Base-by-base conservation (phyloP, 768 basidiomycete species). In the Cystoderma amianthinum region DNA sequence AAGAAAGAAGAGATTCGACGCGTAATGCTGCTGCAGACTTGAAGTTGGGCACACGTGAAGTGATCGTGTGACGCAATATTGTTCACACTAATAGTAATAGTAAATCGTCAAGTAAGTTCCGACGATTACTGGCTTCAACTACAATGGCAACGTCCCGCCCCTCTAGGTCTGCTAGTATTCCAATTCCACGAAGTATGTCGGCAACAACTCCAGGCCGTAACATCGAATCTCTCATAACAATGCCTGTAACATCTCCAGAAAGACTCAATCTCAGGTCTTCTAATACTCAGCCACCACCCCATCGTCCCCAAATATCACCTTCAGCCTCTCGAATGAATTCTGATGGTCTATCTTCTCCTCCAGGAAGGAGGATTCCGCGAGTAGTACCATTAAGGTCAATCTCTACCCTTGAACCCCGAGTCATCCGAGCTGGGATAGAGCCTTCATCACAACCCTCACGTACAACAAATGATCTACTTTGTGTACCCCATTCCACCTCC, bases 161-260 rank as follows among this genome's bases (percentile, higher is more conserved):
- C 32, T 65, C 76, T 10, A 74, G 82, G 54, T 78, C 82, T 0
- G 68, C 81, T 17, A 85, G 74, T 53, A 82, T 85, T 53, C 80
- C 83, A 30, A 76, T 83, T 43, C 77, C 77, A n/a, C 67, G 72
- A 40, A 69, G 58, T 45, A 55, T 67, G 17, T 58, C 66, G 22
- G 61, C 71, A 16, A 62, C 65, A 4, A 65, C 72, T 4, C 67
- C 76, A 28, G 58, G 70, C 49, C 70, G 80, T 44, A 77, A 77
- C 46, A 75, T 86, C 42, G 84, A 85, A 55, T 72, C 72, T 37
- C 68, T 76, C 35, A 77, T 85, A 21, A 68, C 78, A n/a, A 75
- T 83, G 45, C 79, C 82, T 6, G 69, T 78, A 43, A 53, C 65
- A 1, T 48, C 65, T 13, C 65, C 67, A 35, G 54, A 61, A 32